Conservation (phyloP, 2,329 filamentous ascomycete species). For the Thermoascus crustaceus region DNA sequence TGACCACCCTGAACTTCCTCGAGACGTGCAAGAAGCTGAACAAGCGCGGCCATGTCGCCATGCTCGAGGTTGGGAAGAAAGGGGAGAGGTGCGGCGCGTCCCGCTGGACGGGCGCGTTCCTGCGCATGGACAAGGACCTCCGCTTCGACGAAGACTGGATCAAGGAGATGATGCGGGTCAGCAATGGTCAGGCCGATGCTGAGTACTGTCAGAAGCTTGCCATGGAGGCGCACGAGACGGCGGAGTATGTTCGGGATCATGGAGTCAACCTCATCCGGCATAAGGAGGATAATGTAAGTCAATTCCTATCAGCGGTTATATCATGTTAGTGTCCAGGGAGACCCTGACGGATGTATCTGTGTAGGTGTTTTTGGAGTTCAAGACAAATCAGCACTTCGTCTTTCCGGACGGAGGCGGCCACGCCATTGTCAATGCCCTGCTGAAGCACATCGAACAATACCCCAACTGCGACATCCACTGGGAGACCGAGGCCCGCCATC, state of each 20-base stretch:
- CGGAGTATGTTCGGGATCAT: constrained; percentile 29
- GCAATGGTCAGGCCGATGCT: constrained; percentile 30
- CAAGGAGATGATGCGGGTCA: too few species aligned
- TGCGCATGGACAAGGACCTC: constrained; percentile 34
- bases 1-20: constrained; percentile 35
- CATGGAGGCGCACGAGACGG: constrained; percentile 28
- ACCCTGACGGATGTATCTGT: too few species aligned
- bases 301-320: constrained; percentile 34
- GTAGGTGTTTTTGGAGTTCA: too few species aligned
- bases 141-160: too few species aligned
- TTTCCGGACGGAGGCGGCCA: constrained; percentile 34
- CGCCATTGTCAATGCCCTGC: constrained; percentile 30
- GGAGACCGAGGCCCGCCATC: constrained; percentile 31
- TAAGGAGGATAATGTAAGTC: constrained; percentile 32
- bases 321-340: too few species aligned
- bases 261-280: too few species aligned
- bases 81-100: constrained; percentile 34
- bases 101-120: constrained; percentile 36
- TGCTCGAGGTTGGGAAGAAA: constrained; percentile 33
- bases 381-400: constrained; percentile 34
- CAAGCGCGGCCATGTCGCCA: constrained; percentile 30
- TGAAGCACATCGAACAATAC: constrained; percentile 28
- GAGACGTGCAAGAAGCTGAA: constrained; percentile 28
- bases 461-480: constrained; percentile 28
- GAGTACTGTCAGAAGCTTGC: constrained; percentile 35